phyloP scores from a whole-genome alignment of 2,329 filamentous ascomycete genomes.

The Basipetospora chlamydospora region DNA sequence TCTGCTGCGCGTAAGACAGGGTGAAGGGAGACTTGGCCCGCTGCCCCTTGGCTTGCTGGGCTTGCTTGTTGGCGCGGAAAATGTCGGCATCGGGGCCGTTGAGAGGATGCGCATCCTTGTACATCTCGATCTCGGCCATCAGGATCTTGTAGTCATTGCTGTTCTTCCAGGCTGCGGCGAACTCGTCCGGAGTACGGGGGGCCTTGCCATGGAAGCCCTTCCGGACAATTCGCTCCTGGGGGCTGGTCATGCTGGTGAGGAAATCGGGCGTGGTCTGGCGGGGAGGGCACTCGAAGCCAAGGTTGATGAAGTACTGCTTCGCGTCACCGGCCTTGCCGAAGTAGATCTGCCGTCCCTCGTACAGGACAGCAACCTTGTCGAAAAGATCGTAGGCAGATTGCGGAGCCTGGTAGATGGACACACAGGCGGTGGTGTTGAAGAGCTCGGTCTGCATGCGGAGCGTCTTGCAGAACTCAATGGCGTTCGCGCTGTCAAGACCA shows the following conservation, averaged over 20 bases:
- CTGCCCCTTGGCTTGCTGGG: conserved; percentile 40
- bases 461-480: conserved; percentile 60
- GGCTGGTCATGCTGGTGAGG: conserved; percentile 53
- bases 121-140: conserved; percentile 34
- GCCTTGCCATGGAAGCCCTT: conserved; percentile 39
- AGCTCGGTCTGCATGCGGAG: conserved; percentile 54
- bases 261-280: conserved; percentile 59
- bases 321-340: conserved; percentile 47
- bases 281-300: conserved; percentile 53
- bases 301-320: conserved; percentile 48
- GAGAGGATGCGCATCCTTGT: conserved; percentile 35
- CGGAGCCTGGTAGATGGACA: conserved; percentile 61
- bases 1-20: conserved; percentile 60
- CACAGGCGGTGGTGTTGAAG: conserved; percentile 48
- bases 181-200: conserved; percentile 47
- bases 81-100: conserved; percentile 39
- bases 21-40: conserved; percentile 69
- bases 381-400: conserved; percentile 50
- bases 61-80: conserved; percentile 39
- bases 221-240: conserved; percentile 39
- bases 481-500: conserved; percentile 61
- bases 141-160: conserved; percentile 30
- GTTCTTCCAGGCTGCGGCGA: conserved; percentile 42
- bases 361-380: conserved; percentile 43
- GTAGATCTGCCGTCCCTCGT: conserved; percentile 48